phyloP scores from a whole-genome alignment of 2,329 filamentous ascomycete genomes.

The Colletotrichum tropicale region DNA sequence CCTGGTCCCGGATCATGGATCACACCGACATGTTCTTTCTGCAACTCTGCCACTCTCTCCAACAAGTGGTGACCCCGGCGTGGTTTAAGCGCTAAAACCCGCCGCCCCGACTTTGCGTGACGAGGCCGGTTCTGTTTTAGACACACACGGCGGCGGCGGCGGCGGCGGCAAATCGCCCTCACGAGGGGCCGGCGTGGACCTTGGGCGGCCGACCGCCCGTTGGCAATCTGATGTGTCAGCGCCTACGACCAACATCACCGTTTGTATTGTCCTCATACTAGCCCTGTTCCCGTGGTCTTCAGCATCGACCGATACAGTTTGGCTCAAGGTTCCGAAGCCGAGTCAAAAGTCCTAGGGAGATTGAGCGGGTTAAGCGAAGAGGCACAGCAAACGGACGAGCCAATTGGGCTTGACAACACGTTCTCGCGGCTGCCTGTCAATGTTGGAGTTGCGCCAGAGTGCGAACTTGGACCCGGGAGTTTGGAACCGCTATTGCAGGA shows the following conservation, averaged over 20 bases:
- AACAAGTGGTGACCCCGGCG: not conserved
- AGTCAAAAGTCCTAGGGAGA: not conserved
- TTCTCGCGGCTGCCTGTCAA: not conserved
- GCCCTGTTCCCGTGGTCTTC: not conserved
- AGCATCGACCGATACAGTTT: not conserved
- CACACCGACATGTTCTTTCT: not conserved
- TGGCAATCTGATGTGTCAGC: not conserved
- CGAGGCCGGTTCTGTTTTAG: not conserved
- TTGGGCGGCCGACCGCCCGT: not conserved
- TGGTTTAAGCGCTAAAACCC: not conserved
- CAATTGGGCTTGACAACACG: not conserved
- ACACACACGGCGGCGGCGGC: not conserved
- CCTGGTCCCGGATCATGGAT: not conserved
- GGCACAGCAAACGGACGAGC: not conserved
- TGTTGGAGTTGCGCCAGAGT: not conserved
- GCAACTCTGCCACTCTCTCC: not conserved
- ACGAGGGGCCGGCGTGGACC: not conserved
- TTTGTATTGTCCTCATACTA: not conserved
- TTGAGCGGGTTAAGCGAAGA: not conserved
- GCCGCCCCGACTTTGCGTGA: not conserved
- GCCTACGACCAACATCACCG: not conserved
- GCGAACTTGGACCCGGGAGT: not conserved
- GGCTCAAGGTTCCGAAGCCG: not conserved
- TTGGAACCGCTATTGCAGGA: constrained; percentile 13
- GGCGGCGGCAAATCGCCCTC: not conserved